Base-by-base conservation (phyloP, 257 asterid species). In the Penstemon newberryi region DNA sequence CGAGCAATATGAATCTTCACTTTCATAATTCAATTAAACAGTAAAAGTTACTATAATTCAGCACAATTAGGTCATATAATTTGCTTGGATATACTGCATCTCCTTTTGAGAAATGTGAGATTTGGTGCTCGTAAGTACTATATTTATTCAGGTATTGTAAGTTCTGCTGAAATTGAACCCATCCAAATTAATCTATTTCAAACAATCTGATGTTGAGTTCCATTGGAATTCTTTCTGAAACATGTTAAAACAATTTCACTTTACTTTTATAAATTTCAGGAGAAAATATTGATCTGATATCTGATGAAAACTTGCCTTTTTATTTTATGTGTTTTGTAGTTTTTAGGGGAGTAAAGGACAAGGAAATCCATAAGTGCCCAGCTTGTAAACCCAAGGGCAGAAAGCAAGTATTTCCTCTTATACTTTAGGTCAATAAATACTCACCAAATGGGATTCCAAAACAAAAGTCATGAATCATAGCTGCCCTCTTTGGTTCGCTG, bases 361-460 rank as follows among this genome's bases (percentile, higher is more conserved):
- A 33, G 38, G 8, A 19, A 36, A 46, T 8, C 58, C 18, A 9
- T 56, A 51, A 58, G 18, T 5, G 39, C 52, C 37, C 25, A 41
- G 66, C 25, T 42, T 19, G 12, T n/a, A 65, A 37, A 61, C 69
- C 51, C 54, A 60, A 45, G 50, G 72, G 51, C 25, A 70, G 49
- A 43, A 69, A 61, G 36, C 44, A 43, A 43, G 8, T 15, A 13
- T 38, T 40, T 50, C 36, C 38, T 52, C 54, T 13, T 58, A 62
- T 50, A 74, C 41, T 67, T 11, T 19, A 55, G 11, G 52, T 47
- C 65, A 44, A 54, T 15, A 19, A 11, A 60, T 59, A 80, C 91
- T 81, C 70, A 88, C 97, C 98, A 52, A 85, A 93, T 62, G 98
- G 98, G 70, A 93, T 93, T 62, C 97, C 97, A 50, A 93, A 78